Evolutionary conservation across 345 rosid genomes (phyloP), one percentile per base, ranked within the genome.

Genomic region (Lenwebbia sp.): DNA sequence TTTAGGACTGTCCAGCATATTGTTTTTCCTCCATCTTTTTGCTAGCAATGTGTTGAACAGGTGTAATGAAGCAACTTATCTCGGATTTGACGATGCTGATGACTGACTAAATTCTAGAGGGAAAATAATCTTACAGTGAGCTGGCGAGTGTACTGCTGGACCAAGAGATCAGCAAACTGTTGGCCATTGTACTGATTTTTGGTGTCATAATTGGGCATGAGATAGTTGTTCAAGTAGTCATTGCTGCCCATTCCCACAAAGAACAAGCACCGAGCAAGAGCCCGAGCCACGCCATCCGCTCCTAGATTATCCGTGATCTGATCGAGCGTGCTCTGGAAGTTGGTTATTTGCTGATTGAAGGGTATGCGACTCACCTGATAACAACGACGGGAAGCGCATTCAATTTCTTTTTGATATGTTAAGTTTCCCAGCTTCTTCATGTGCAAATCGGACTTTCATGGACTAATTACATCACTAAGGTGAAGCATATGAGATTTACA

Each of bases 241-340:
- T 97, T 97, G 91, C 99, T 97, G 83, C 99, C 98, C 99, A 97
- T 95, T 82, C 99, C 99, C 1, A 96, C 91, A 87, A 96, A 96
- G 90, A 95, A 97, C 50, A 97, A 85, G 90, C 97, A 92, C 74
- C 85, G 88, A 54, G 89, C 89, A 23, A 97, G 86, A 8, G 95
- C 92, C 53, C 83, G 89, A 0, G 95, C 91, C 28, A 93, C 89
- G 85, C 91, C 91, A 10, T 86, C 87, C 60, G 96, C 92, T 13
- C 99, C 98, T 19, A 94, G 91, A 57, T 90, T 93, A 50, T 84
- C 89, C 1, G 95, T 89, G 30, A 96, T 90, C 70, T 96, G 97
- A 91, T 96, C 91, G 13, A 96, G 89, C 5, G 99, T 96, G 86
- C 50, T 93, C 88, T 95, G 89, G 88, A 97, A 97, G 88, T 96